Base-by-base conservation (phyloP, 371 early-diverging fungal species). In the Coemansia sp. region DNA sequence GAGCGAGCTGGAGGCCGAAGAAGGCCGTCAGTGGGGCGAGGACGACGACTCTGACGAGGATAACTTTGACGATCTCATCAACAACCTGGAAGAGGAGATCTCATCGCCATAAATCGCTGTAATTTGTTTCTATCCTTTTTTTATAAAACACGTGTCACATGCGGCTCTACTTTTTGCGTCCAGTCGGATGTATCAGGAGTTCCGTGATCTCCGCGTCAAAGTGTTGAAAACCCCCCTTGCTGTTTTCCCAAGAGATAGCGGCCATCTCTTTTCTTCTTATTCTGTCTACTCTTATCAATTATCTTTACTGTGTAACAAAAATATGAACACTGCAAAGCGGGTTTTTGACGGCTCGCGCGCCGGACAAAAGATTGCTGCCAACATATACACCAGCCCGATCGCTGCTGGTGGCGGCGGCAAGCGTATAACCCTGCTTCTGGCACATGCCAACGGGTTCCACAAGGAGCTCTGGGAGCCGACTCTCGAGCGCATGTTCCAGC, bases 381-480 rank as follows among this genome's bases (percentile, higher is more conserved):
- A 72, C 54, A 50, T 72, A 9, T 72, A 72, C 64, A 56, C 39
- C 48, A 4, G 16, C 16, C 26, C 20, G 35, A 5, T 5, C 53
- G 9, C 20, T 20, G 20, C 20, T 20, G 20, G 20, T 20, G 20
- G 20, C 20, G 20, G 20, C 20, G 20, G 20, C 20, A 67, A 51
- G 20, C 34, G 47, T 4, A 40, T 77, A 30, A 78, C 79, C 10
- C 47, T 78, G 34, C 26, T 78, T 1, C 32, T 78, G 6, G 41
- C 67, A 3, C 78, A 78, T 36, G 78, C 78, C 36, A 78, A 79
- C 16, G 78, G 78, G 7, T 78, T 78, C 53, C 78, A 78, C 65
- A 78, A 78, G 55, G 78, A 78, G 49, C 74, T 78, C 5, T 78
- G 77, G 76, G 72, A 78, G 45, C 78, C 78, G 4, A 57, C 67